These are phyloP conservation scores for Helianthus tuberosus DNA, from an alignment of 129 eudicot species.

Conservation along the genomic window DNA sequence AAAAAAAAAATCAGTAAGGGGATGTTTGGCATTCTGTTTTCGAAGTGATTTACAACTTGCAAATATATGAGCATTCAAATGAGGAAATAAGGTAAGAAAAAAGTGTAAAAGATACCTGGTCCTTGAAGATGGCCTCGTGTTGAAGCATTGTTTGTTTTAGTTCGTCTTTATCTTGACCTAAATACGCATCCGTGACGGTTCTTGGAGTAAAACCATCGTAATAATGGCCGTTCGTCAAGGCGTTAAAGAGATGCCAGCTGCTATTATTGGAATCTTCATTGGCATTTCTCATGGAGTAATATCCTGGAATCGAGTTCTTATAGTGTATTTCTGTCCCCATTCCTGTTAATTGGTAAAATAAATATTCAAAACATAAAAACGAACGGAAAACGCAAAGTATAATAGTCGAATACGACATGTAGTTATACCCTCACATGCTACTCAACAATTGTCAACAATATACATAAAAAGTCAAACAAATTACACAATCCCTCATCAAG, in stretches of 20 bases:
- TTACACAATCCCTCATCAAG: not conserved
- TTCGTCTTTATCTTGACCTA: constrained; percentile 66
- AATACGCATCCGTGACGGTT: constrained; percentile 43
- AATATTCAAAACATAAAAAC: not conserved
- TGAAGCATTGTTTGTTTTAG: constrained; percentile 87
- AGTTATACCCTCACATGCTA: not conserved
- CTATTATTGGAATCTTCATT: constrained; percentile 78
- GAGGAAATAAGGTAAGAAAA: constrained; percentile 1
- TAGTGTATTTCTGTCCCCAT: constrained; percentile 88
- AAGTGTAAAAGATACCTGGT: constrained; percentile 53
- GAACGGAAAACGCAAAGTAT: not conserved
- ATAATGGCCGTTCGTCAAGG: constrained; percentile 63
- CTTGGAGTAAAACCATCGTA: constrained; percentile 59
- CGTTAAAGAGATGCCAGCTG: constrained; percentile 65
- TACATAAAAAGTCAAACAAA: not conserved
- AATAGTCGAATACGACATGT: not conserved
- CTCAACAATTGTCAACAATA: not conserved
- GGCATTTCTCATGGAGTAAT: constrained; percentile 83
- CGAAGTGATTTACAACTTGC: too few species aligned
- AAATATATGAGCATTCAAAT: too few species aligned
- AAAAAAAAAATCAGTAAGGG: constrained; percentile 8
- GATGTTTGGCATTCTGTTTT: not conserved
- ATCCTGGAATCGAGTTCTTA: constrained; percentile 63
- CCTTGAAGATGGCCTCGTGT: constrained; percentile 82
- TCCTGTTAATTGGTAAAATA: constrained; percentile 44